Evolutionary conservation across 2,329 filamentous ascomycete species (phyloP).

Genomic region (Hypoxylon sp.): DNA sequence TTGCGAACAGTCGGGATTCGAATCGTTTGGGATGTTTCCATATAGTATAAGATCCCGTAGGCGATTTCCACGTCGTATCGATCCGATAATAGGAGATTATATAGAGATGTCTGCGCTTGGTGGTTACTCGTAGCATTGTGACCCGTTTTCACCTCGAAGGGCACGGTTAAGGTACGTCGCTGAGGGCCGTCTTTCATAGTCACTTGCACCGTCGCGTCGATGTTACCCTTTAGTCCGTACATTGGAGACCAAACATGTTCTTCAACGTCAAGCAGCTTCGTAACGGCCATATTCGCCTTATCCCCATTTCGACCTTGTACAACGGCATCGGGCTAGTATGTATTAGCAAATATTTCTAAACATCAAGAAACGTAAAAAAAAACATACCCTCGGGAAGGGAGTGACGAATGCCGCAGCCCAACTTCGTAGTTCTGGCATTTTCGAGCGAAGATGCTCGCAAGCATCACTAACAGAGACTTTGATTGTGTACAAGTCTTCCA

Average conservation of each 20-base stretch:
- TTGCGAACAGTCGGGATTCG: conserved; percentile 88
- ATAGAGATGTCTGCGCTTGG: conserved; percentile 93
- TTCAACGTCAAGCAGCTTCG: conserved; percentile 94
- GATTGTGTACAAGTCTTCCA: conserved; percentile 92
- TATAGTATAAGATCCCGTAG: conserved; percentile 94
- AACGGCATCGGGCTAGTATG: conserved; percentile 73
- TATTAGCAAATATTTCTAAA: conserved; percentile 52
- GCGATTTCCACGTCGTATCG: conserved; percentile 93
- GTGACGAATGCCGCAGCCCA: conserved; percentile 90
- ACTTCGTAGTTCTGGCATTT: conserved; percentile 82
- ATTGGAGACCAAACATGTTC: conserved; percentile 99
- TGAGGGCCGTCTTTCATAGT: conserved; percentile 80
- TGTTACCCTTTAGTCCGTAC: conserved; percentile 97
- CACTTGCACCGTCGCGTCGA: conserved; percentile 95
- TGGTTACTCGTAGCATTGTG: conserved; percentile 86
- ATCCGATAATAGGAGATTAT: conserved; percentile 92
- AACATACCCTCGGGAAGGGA: conserved; percentile 74
- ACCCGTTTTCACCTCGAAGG: conserved; percentile 96
- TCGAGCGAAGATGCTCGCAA: conserved; percentile 83
- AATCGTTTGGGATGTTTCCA: conserved; percentile 89
- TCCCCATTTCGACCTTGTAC: conserved; percentile 85
- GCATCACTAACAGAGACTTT: conserved; percentile 81
- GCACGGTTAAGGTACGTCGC: conserved; percentile 81
- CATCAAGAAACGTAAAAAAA: conserved; percentile 2
- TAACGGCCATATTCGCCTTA: conserved; percentile 85